phyloP scores from a whole-genome alignment of 2,329 filamentous ascomycete species.

The Penicillium concentricum region DNA sequence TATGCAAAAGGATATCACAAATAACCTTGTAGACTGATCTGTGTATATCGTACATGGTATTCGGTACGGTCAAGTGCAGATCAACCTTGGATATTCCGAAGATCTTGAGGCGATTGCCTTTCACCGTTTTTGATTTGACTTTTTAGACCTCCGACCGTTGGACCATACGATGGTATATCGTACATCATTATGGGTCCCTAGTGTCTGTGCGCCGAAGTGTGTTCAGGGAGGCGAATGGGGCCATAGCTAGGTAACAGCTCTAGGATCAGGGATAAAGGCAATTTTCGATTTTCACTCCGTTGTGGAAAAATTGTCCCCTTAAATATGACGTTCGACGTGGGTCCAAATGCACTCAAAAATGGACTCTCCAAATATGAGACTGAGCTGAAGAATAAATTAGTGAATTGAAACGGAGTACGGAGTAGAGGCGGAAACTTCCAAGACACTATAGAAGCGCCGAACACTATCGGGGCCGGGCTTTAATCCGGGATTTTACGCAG shows the following conservation, averaged over 20 bases:
- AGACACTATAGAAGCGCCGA: neutral
- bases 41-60: neutral
- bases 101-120: conserved; percentile 22
- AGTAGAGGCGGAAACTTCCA: neutral
- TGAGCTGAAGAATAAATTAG: neutral
- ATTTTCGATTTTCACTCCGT: no score
- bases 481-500: conserved; percentile 13
- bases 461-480: neutral
- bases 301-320: no score
- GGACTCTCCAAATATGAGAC: neutral
- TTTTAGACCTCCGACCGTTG: conserved; percentile 21
- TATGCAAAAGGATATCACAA: conserved; percentile 8
- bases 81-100: conserved; percentile 14
- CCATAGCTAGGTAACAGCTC: neutral
- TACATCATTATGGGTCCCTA: conserved; percentile 16
- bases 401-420: neutral
- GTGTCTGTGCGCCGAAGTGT: conserved; percentile 16
- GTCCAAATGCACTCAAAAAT: neutral
- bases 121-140: conserved; percentile 5
- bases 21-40: neutral
- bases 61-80: conserved; percentile 1
- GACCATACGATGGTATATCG: conserved; percentile 7
- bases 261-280: no score
- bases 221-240: neutral
- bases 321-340: conserved; percentile 4